Conservation (phyloP, 257 asterid species). For the Ajuga chamaepitys region DNA sequence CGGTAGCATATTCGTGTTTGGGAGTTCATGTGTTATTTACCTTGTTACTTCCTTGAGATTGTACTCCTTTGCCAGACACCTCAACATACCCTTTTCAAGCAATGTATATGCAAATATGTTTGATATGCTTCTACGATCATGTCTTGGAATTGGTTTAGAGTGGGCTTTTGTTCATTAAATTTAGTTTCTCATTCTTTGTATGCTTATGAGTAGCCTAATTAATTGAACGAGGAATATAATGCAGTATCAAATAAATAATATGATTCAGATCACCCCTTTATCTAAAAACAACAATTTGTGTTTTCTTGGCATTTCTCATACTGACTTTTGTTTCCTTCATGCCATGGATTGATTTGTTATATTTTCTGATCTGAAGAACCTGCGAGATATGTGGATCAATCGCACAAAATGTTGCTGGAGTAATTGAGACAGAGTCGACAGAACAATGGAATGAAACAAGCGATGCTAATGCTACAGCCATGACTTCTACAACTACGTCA, state of each 20-base stretch:
- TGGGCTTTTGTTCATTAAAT: too few relatives aligned
- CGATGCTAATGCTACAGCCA: conserved; percentile 21
- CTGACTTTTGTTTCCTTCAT: background rate
- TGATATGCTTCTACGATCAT: too few relatives aligned
- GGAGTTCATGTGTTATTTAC: background rate
- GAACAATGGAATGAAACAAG: conserved; percentile 37
- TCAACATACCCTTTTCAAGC: background rate
- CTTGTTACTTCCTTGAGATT: background rate
- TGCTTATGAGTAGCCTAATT: too few relatives aligned
- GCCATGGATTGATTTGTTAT: background rate
- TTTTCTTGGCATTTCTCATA: too few relatives aligned
- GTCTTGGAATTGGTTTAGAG: too few relatives aligned
- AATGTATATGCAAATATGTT: too few relatives aligned
- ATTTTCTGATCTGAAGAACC: conserved; percentile 30
- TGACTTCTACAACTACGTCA: conserved; percentile 15
- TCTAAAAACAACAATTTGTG: too few relatives aligned
- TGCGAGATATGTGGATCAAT: conserved; percentile 80
- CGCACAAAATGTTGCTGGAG: conserved; percentile 48
- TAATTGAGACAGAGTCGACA: conserved; percentile 21
- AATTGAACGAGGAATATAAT: too few relatives aligned
- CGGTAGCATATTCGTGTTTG: background rate
- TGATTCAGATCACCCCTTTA: too few relatives aligned
- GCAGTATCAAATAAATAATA: too few relatives aligned
- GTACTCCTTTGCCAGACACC: background rate
- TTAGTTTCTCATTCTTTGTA: too few relatives aligned